Conservation (phyloP, 108 stramenopile genomes). For the Cyclotella sp. region DNA sequence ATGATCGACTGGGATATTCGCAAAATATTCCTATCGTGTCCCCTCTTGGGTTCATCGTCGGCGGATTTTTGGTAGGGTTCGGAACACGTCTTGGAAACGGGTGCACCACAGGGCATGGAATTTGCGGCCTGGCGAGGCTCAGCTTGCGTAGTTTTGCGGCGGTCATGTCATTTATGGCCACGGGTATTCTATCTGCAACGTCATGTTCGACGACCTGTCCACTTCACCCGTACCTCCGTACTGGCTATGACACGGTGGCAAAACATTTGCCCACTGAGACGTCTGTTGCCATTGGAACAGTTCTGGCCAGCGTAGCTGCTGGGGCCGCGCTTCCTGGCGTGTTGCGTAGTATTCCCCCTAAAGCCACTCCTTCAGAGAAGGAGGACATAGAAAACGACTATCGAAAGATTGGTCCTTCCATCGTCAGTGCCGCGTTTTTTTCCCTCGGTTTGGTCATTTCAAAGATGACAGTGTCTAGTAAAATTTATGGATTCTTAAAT, state of each 20-base stretch:
- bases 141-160: conserved; percentile 79
- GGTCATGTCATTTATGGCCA: conserved; percentile 76
- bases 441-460: conserved; percentile 65
- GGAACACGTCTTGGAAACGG: conserved; percentile 66
- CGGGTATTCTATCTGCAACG: conserved; percentile 59
- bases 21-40: conserved; percentile 30
- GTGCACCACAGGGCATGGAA: conserved; percentile 78
- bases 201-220: conserved; percentile 44
- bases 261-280: conserved; percentile 22
- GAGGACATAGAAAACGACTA: conserved; percentile 42
- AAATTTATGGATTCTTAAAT: conserved; percentile 78
- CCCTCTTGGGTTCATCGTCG: conserved; percentile 54
- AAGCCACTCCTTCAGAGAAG: conserved; percentile 13
- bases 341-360: conserved; percentile 22
- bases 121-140: conserved; percentile 86
- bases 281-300: conserved; percentile 27
- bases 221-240: conserved; percentile 37
- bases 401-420: conserved; percentile 44
- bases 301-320: conserved; percentile 31
- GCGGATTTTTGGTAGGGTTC: conserved; percentile 75
- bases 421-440: conserved; percentile 30
- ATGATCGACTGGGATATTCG: conserved; percentile 27
- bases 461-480: conserved; percentile 70
- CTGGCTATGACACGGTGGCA: conserved; percentile 15
- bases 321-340: conserved; percentile 19